Conservation (phyloP, 768 basidiomycete species). For the Daedaleopsis nitida region DNA sequence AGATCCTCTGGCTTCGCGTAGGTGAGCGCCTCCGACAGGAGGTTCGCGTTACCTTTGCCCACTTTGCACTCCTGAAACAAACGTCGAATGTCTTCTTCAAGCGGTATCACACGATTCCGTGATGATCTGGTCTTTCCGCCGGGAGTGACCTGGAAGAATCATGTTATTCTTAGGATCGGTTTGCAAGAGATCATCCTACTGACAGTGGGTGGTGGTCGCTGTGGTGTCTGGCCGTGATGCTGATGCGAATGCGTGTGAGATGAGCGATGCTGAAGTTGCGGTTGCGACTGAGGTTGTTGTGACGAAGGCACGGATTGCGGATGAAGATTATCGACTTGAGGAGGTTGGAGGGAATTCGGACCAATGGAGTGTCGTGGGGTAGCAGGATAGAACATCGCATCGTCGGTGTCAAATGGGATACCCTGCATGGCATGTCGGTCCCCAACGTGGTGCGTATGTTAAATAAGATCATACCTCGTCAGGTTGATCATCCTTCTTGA, state of each 20-base stretch:
- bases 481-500: conserved; percentile 80
- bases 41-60: conserved; percentile 75
- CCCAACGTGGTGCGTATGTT: background rate
- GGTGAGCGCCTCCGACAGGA: conserved; percentile 72
- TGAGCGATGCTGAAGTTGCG: background rate
- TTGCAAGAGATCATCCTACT: conserved; percentile 1
- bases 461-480: conserved; percentile 56
- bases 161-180: background rate
- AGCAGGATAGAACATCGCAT: conserved; percentile 78
- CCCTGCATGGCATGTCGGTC: conserved; percentile 44
- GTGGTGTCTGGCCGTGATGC: background rate
- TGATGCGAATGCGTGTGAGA: background rate
- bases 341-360: conserved; percentile 12
- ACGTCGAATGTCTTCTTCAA: conserved; percentile 82
- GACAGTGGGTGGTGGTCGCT: conserved; percentile 19
- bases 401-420: conserved; percentile 75
- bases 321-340: conserved; percentile 1
- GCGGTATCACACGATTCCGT: conserved; percentile 56
- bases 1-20: conserved; percentile 74
- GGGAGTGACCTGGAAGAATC: conserved; percentile 5
- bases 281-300: background rate
- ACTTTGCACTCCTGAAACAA: conserved; percentile 86
- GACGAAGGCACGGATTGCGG: background rate
- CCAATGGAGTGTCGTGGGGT: conserved; percentile 32
- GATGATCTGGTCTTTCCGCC: conserved; percentile 25